A percentile compares a stretch with the other conserved stretches of the same genome.
Evolutionary conservation across 306 rosid species (phyloP).

Genomic region (Lupinus albus): DNA sequence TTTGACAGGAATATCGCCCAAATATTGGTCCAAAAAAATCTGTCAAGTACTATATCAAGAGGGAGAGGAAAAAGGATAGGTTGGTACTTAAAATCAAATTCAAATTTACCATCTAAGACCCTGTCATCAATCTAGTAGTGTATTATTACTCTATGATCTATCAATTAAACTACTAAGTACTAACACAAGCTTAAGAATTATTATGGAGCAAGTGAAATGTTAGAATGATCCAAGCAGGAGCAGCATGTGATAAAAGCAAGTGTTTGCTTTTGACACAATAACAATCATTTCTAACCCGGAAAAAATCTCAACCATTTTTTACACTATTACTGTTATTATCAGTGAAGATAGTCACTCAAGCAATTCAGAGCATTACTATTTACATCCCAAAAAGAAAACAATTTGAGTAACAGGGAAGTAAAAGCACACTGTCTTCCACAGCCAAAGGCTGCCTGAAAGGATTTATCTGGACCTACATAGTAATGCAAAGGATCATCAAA

Average conservation of each 20-base stretch:
- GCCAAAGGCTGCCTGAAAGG: conserved; percentile 89
- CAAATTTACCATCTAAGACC: background rate
- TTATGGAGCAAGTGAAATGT: background rate
- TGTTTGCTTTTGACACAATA: background rate
- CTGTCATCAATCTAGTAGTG: background rate
- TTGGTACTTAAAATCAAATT: background rate
- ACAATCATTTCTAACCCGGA: too few species aligned
- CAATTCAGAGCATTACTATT: conserved; percentile 33
- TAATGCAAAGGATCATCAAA: conserved; percentile 9
- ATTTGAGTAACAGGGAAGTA: conserved; percentile 90
- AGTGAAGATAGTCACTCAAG: background rate
- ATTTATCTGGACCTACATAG: conserved; percentile 79
- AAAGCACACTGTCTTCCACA: conserved; percentile 67
- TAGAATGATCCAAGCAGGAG: background rate
- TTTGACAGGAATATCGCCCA: background rate
- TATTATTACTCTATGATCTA: background rate
- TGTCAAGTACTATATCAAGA: too few species aligned
- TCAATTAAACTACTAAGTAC: background rate
- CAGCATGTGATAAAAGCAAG: background rate
- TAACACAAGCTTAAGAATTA: conserved; percentile 13
- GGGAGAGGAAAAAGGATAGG: background rate
- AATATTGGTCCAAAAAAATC: too few species aligned
- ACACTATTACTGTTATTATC: background rate
- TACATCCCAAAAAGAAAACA: conserved; percentile 81
- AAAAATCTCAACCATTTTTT: background rate